Percentiles rank a stretch among this genome's conserved stretches.
These are phyloP conservation scores for Veloboletus limbatus DNA, from an alignment of 1,284 basidiomycete species.

Conservation along the genomic window DNA sequence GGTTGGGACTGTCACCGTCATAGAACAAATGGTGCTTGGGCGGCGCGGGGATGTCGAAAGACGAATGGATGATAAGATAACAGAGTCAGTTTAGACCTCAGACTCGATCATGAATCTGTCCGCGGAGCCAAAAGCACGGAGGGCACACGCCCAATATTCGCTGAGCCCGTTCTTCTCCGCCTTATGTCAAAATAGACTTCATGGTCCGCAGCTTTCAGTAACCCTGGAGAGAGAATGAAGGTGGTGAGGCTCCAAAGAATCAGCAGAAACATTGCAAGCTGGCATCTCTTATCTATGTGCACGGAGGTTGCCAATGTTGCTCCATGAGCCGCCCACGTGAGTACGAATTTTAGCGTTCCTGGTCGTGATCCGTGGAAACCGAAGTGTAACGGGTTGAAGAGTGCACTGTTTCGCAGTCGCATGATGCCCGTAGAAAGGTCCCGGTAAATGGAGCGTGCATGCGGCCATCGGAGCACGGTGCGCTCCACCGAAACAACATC, in stretches of 20 bases:
- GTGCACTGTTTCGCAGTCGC: slow-evolving; percentile 1
- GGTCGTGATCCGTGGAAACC: slow-evolving; percentile 18
- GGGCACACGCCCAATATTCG: slow-evolving; percentile 4
- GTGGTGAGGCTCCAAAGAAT: not conserved
- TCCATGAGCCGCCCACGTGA: not conserved
- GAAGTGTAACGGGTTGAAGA: not conserved
- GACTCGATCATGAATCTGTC: slow-evolving; percentile 21
- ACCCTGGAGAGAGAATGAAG: not conserved
- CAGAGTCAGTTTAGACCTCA: slow-evolving; percentile 14
- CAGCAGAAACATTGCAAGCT: slow-evolving; percentile 9
- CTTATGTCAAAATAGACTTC: slow-evolving; percentile 6
- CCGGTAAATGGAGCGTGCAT: slow-evolving; percentile 1
- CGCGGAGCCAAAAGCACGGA: slow-evolving; percentile 23
- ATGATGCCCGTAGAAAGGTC: not conserved
- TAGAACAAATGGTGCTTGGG: slow-evolving; percentile 18
- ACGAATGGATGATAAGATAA: slow-evolving; percentile 26
- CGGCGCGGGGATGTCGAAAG: slow-evolving; percentile 18
- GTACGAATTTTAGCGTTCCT: slow-evolving; percentile 8
- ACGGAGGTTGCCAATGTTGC: slow-evolving; percentile 5
- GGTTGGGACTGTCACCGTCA: not conserved
- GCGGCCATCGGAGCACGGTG: not conserved
- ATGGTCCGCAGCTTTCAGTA: not conserved
- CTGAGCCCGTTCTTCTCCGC: slow-evolving; percentile 3
- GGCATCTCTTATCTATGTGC: not conserved
- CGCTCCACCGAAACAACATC: not conserved